Evolutionary conservation across 2,329 filamentous ascomycete genomes (phyloP).

Genomic region (Penicillium janthinellum): DNA sequence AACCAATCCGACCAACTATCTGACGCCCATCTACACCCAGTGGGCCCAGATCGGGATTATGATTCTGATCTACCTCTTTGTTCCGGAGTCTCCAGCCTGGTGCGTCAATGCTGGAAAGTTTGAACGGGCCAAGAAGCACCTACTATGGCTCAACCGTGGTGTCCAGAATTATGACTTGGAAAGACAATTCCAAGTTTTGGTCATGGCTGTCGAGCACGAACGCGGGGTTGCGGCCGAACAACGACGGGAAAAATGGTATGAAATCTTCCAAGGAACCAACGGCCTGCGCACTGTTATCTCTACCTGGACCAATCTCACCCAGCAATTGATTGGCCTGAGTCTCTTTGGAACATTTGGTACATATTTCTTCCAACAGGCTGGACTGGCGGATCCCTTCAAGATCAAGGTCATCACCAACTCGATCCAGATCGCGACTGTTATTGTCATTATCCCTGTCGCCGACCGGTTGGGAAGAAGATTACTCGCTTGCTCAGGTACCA

Average conservation of each 20-base stretch:
- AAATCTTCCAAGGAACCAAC: not conserved
- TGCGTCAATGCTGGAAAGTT: not conserved
- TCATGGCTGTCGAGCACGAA: not conserved
- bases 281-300: not conserved
- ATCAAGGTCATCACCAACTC: not conserved
- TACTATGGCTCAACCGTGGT: not conserved
- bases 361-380: constrained; percentile 26
- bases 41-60: not conserved
- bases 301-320: constrained; percentile 8
- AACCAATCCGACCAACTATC: not conserved
- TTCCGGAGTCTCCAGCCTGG: not conserved
- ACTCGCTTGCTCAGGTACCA: not conserved
- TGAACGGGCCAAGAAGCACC: not conserved
- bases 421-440: not conserved
- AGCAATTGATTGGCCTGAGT: constrained; percentile 22
- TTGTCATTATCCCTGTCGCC: not conserved
- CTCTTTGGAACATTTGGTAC: constrained; percentile 21
- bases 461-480: not conserved
- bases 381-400: constrained; percentile 8
- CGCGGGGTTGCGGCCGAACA: not conserved
- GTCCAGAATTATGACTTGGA: not conserved
- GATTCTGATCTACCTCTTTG: not conserved
- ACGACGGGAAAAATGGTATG: not conserved
- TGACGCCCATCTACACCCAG: not conserved
- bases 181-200: not conserved